Percentiles rank a stretch among this genome's conserved stretches.
Conservation (phyloP, 2,329 filamentous ascomycete genomes). For the Aotearoamyces nothofagi region DNA sequence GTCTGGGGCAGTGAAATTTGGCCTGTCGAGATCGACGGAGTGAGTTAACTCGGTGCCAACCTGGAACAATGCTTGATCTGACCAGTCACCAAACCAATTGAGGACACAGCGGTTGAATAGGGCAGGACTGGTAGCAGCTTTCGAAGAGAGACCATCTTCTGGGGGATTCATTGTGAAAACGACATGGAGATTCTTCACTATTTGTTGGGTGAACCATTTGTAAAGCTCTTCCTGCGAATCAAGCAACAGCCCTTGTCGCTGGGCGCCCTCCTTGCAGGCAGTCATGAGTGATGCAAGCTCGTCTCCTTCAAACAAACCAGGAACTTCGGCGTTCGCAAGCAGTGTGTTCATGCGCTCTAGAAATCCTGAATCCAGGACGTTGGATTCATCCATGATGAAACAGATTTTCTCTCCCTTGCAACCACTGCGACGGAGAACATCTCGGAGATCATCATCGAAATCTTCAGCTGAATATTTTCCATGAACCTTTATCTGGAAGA, state of each 20-base stretch:
- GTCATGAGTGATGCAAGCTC: constrained; percentile 98
- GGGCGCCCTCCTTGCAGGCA: constrained; percentile 93
- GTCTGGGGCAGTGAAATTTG: constrained; percentile 74
- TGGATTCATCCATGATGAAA: constrained; percentile 99
- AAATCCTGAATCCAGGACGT: constrained; percentile 97
- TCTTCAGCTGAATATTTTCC: constrained; percentile 97
- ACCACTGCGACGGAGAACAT: constrained; percentile 82
- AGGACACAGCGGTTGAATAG: constrained; percentile 99
- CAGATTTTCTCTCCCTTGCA: constrained; percentile 99
- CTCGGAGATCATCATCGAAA: constrained; percentile 93
- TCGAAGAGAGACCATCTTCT: constrained; percentile 84
- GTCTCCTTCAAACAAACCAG: constrained; percentile 96
- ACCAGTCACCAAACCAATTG: constrained; percentile 99
- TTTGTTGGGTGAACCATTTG: constrained; percentile 99
- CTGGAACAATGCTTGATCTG: constrained; percentile 95
- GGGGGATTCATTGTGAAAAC: constrained; percentile 99
- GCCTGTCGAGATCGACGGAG: constrained; percentile 84
- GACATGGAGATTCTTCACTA: constrained; percentile 96
- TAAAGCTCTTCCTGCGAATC: constrained; percentile 99
- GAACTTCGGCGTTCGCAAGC: constrained; percentile 97
- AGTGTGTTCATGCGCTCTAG: constrained; percentile 98
- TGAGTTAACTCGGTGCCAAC: constrained; percentile 91
- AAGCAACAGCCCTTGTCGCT: constrained; percentile 84
- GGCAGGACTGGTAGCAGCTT: constrained; percentile 92
- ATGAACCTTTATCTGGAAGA: constrained; percentile 99